Conservation (phyloP, 129 eudicot species). For the Silybum marianum region DNA sequence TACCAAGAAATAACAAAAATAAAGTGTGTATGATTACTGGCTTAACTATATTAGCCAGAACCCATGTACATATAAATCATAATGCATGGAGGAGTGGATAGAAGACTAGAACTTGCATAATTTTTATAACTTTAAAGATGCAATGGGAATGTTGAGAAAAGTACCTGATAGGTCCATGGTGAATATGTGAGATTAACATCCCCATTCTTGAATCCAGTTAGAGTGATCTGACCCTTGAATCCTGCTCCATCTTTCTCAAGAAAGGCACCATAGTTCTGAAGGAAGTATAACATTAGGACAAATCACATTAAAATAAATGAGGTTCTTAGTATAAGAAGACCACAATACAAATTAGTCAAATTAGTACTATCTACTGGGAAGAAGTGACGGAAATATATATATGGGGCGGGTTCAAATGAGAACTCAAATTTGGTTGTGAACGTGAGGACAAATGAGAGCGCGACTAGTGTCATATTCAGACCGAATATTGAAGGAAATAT, state of each 20-base stretch:
- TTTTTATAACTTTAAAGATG: neutral
- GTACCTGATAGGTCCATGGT: conserved; percentile 94
- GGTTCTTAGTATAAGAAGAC: neutral
- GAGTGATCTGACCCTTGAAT: conserved; percentile 73
- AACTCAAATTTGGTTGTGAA: too few relatives aligned
- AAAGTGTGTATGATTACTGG: neutral
- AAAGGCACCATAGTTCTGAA: conserved; percentile 93
- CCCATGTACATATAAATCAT: neutral
- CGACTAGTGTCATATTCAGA: too few relatives aligned
- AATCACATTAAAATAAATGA: neutral
- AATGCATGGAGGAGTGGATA: neutral
- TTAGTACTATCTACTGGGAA: neutral
- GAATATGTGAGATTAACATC: conserved; percentile 63
- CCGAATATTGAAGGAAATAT: too few relatives aligned
- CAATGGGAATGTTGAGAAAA: conserved; percentile 6
- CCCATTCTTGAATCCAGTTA: conserved; percentile 68
- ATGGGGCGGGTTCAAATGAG: too few relatives aligned
- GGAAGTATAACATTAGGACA: conserved; percentile 15
- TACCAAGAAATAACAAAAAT: conserved; percentile 2
- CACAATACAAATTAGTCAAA: neutral
- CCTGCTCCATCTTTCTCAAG: conserved; percentile 97
- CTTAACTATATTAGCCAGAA: conserved; percentile 6
- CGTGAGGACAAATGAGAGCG: too few relatives aligned
- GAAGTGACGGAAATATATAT: neutral
- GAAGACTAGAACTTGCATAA: neutral